Conservation (phyloP, 441 rosid species). For the Mallotus japonicus region DNA sequence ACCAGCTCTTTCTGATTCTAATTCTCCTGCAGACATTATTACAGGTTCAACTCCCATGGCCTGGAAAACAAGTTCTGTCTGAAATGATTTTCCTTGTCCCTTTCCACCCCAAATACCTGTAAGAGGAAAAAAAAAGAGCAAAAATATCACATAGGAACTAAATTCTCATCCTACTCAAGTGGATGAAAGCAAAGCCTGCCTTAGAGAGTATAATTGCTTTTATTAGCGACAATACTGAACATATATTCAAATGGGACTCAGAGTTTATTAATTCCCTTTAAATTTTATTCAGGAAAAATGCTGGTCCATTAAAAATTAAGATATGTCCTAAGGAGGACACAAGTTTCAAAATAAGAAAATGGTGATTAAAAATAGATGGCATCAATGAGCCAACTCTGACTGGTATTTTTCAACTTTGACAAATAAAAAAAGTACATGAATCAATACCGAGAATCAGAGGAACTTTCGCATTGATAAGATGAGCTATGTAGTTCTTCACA, state of each 20-base stretch:
- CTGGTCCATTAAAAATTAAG: neutral
- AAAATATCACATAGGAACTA: constrained; percentile 6
- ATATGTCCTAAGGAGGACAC: neutral
- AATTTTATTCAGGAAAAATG: neutral
- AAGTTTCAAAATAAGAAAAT: neutral
- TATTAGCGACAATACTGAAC: neutral
- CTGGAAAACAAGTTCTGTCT: constrained; percentile 91
- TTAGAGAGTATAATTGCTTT: constrained; percentile 1
- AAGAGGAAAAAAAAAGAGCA: neutral
- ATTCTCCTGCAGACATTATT: constrained; percentile 94
- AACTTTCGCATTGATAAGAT: constrained; percentile 62
- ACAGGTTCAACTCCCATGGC: constrained; percentile 91
- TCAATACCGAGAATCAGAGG: constrained; percentile 78
- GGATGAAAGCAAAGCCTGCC: neutral
- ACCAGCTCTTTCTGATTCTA: constrained; percentile 98
- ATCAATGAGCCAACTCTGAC: neutral
- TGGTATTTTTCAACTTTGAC: neutral
- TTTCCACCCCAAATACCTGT: constrained; percentile 98
- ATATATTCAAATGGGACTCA: neutral
- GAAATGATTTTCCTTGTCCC: constrained; percentile 97
- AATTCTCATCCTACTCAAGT: neutral
- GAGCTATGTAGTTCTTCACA: constrained; percentile 90
- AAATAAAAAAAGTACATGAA: neutral
- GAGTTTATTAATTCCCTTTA: neutral
- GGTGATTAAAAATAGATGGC: neutral